Base-by-base conservation (phyloP, 2,329 filamentous ascomycete species). In the Epichloe sp. region DNA sequence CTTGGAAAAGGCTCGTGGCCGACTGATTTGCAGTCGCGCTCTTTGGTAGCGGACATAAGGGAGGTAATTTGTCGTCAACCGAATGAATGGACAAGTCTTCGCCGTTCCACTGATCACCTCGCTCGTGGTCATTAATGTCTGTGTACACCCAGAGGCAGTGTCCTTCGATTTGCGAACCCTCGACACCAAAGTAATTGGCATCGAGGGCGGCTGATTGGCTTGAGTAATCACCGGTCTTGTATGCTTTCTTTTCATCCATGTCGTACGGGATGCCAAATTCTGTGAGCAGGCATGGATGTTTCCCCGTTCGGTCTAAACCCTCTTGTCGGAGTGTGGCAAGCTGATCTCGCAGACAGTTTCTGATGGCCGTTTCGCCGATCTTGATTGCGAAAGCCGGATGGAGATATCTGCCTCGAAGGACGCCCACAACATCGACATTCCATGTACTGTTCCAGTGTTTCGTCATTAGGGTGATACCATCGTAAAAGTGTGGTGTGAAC, bases 221-320 rank as follows among this genome's bases (percentile, higher is more conserved):
- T 44, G 86, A 85, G 68, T 95, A 98, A 66, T 98, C 87, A 7
- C 94, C 93, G 5, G 88, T 95, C 68, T 88, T 87, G 70, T 98
- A 98, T 1, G 93, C 93, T 62, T 93, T 77, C 68, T 95, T 90
- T 57, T 95, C 83, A 62, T 98, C 91, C 94, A 98, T 97, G 63
- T 98, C 93, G 63, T 95, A 98, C 0, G 93, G 93, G 53, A 98
- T 96, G 7, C 93, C 93, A 61, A 97, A 97, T 64, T 98, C 93
- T 0, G 88, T 94, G 65, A 96, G 81, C 4, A 98, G 70, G 59
- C 89, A 88, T 0, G 93, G 93, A 59, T 94, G 90, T 21, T 86
- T 81, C 19, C 93, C 93, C 73, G 89, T 88, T 53, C 88, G 82
- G 51, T 95, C 85, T n/a, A 85, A 70, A 0, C 91, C 94, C 67